Evolutionary conservation across 1,284 basidiomycete genomes (phyloP), one percentile per base, ranked within the genome.

Genomic region (Apiotrichum mycotoxinovorans): DNA sequence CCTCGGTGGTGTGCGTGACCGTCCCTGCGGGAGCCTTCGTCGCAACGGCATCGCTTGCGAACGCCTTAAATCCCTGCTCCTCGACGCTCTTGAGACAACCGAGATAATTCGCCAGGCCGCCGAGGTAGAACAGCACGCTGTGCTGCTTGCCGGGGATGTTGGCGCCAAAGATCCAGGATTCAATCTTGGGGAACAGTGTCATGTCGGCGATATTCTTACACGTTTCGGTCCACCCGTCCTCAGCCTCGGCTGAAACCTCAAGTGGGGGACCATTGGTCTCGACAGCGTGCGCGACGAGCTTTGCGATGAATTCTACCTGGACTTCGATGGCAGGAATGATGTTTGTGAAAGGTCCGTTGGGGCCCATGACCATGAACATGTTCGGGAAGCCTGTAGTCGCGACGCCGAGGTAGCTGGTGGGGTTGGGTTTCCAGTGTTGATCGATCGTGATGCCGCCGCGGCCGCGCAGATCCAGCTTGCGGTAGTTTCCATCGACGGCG

Each of bases 161-260:
- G 8, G 57, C 57, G 44, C 57, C 57, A 26, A 54, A 58, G 44
- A 58, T 58, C 57, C 57, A 58, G 38, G 48, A 51, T 25, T 58
- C 52, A 9, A 44, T 47, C 44, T 54, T 46, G 23, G 43, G n/a
- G 26, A 51, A 58, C 18, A 58, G 52, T 33, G 52, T 54, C 22
- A n/a, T 20, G 49, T 26, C 34, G 4, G 57, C 52, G 18, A 58
- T 54, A 10, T n/a, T 18, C 15, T 5, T 18, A 25, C 57, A 58
- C 27, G 43, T 45, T 38, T 40, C 20, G 12, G 46, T 54, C 57
- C 57, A 58, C 3, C n/a, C 30, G 14, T 54, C 49, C 40, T 58
- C 57, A 4, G 30, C 44, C 12, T 43, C 46, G 1, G 22, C 14
- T 1, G 46, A 44, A 1, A 53, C 51, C 14, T 53, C 47, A 8